Evolutionary conservation across 148 eudicot species (phyloP).

Genomic region (Rhododendron mucronatum): DNA sequence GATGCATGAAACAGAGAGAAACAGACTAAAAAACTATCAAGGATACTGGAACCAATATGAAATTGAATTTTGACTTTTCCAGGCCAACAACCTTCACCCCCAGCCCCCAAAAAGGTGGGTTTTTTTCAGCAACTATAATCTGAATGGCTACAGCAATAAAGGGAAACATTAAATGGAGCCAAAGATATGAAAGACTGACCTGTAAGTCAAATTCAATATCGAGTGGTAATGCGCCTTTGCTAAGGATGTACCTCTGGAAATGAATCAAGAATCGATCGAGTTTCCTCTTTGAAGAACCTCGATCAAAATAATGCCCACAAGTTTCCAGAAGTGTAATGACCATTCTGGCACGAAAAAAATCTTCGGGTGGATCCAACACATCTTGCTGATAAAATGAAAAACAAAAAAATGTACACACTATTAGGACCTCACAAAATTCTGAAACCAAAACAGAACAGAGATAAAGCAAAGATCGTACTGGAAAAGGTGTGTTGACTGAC

Average conservation of each 20-base stretch:
- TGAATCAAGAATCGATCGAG: slow-evolving; percentile 87
- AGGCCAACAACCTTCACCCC: background rate
- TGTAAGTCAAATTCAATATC: slow-evolving; percentile 97
- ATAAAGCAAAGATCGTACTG: background rate
- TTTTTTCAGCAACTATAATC: slow-evolving; percentile 1
- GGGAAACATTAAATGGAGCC: background rate
- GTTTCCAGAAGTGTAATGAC: slow-evolving; percentile 91
- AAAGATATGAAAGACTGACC: slow-evolving; percentile 37
- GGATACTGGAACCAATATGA: background rate
- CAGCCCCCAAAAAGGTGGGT: background rate
- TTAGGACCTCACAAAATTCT: background rate
- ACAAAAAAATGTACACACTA: background rate
- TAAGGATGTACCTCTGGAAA: slow-evolving; percentile 79
- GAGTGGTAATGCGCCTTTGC: slow-evolving; percentile 82
- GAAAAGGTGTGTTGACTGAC: background rate
- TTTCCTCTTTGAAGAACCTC: slow-evolving; percentile 91
- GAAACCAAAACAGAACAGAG: background rate
- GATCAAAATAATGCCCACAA: slow-evolving; percentile 94
- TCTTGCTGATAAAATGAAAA: slow-evolving; percentile 52
- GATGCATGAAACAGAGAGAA: background rate
- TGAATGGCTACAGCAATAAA: background rate
- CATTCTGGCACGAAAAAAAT: slow-evolving; percentile 85
- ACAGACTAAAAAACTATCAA: background rate
- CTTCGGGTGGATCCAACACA: slow-evolving; percentile 90
- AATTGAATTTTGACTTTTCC: background rate